A percentile compares a stretch with the other conserved stretches of the same genome.
Conservation (phyloP, 371 early-diverging fungal species). For the Conidiobolus coronatus region DNA sequence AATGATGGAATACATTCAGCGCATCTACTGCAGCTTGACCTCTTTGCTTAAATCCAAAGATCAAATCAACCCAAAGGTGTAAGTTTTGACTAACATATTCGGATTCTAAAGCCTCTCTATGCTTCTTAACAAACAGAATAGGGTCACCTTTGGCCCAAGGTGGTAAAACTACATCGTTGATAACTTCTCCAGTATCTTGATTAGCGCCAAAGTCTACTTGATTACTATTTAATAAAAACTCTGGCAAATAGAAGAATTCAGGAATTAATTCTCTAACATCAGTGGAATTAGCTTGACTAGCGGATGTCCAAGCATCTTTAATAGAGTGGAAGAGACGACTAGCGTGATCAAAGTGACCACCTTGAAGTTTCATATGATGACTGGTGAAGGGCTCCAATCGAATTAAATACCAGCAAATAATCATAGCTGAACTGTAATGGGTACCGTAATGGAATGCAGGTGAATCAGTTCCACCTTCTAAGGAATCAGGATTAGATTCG, state of each 20-base stretch:
- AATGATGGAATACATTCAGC: conserved; percentile 71
- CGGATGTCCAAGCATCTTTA: conserved; percentile 39
- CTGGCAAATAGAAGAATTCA: conserved; percentile 73
- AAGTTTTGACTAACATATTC: conserved; percentile 65
- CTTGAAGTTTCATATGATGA: conserved; percentile 50
- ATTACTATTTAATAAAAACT: conserved; percentile 62
- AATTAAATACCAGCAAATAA: conserved; percentile 59
- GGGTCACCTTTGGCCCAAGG: conserved; percentile 72
- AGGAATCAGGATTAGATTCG: conserved; percentile 23
- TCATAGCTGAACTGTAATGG: conserved; percentile 72
- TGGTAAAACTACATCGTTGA: conserved; percentile 53
- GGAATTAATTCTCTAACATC: conserved; percentile 78
- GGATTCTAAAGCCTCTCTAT: conserved; percentile 77
- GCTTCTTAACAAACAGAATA: conserved; percentile 63
- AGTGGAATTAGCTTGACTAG: conserved; percentile 43
- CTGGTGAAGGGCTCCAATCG: conserved; percentile 70
- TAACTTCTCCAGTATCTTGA: conserved; percentile 47
- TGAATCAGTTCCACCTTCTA: no score
- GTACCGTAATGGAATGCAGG: conserved; percentile 67
- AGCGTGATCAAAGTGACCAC: conserved; percentile 75
- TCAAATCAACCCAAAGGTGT: conserved; percentile 77
- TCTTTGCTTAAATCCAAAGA: conserved; percentile 76
- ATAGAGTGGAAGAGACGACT: conserved; percentile 40
- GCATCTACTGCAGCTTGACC: conserved; percentile 60
- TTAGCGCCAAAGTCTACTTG: conserved; percentile 58